Evolutionary conservation across 1,139 yeast genomes (phyloP).

Genomic region (Sugiyamaella pinicola): DNA sequence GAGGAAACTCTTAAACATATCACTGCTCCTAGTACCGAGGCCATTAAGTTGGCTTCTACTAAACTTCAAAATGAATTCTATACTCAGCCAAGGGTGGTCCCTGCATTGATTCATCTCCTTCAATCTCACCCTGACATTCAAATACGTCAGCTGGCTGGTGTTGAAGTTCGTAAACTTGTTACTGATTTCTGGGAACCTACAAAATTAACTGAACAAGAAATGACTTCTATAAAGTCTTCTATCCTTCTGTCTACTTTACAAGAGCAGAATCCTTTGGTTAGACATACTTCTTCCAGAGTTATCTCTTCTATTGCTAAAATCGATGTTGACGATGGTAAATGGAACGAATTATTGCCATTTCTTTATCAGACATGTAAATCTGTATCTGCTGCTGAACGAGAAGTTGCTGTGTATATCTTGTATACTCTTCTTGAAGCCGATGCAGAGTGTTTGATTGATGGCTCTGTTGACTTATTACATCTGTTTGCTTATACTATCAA

Average conservation of each 20-base stretch:
- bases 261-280: slow-evolving; percentile 65
- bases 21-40: slow-evolving; percentile 72
- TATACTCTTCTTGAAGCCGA: slow-evolving; percentile 74
- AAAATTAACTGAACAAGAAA: slow-evolving; percentile 28
- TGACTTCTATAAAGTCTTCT: slow-evolving; percentile 60
- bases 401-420: slow-evolving; percentile 80
- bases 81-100: slow-evolving; percentile 69
- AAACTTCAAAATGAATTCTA: slow-evolving; percentile 76
- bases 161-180: slow-evolving; percentile 88
- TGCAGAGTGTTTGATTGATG: slow-evolving; percentile 61
- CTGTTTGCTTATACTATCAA: slow-evolving; percentile 67
- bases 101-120: slow-evolving; percentile 79
- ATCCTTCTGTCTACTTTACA: slow-evolving; percentile 70
- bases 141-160: slow-evolving; percentile 84
- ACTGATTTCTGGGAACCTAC: slow-evolving; percentile 60
- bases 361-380: slow-evolving; percentile 68
- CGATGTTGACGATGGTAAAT: slow-evolving; percentile 66
- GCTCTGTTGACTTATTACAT: slow-evolving; percentile 66
- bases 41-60: slow-evolving; percentile 80
- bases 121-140: slow-evolving; percentile 65
- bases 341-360: slow-evolving; percentile 78
- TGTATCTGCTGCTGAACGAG: slow-evolving; percentile 64
- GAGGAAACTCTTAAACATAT: slow-evolving; percentile 79
- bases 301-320: slow-evolving; percentile 80
- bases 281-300: slow-evolving; percentile 89